A percentile compares a stretch with the other conserved stretches of the same genome.
Evolutionary conservation across 139 green algal species (phyloP).

Genomic region (Tetraselmis chui): DNA sequence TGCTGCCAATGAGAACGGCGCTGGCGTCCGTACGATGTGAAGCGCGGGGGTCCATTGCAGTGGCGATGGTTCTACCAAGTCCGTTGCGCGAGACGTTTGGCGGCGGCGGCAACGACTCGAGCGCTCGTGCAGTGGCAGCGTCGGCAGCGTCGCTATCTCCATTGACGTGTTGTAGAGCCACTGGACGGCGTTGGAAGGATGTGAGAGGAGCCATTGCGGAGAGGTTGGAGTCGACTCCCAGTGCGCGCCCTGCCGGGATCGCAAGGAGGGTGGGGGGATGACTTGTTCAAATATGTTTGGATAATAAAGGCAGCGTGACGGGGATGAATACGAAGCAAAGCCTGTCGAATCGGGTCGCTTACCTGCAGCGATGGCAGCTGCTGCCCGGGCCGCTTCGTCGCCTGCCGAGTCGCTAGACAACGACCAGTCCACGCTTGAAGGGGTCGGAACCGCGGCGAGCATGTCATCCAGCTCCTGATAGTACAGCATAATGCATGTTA

Average conservation of each 20-base stretch:
- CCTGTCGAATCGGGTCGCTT: too few relatives aligned
- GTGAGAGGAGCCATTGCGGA: background rate
- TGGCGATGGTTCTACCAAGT: too few relatives aligned
- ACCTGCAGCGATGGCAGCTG: too few relatives aligned
- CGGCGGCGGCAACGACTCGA: background rate
- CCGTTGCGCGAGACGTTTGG: too few relatives aligned
- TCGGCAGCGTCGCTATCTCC: background rate
- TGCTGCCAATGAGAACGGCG: background rate
- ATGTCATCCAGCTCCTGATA: background rate
- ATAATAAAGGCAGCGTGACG: too few relatives aligned
- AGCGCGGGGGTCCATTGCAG: background rate
- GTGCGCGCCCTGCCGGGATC: too few relatives aligned
- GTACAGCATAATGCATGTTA: too few relatives aligned
- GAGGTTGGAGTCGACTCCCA: background rate
- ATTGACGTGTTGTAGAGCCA: background rate
- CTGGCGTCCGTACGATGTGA: background rate
- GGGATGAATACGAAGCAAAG: too few relatives aligned
- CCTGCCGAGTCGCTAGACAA: background rate
- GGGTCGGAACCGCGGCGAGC: background rate
- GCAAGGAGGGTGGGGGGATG: too few relatives aligned
- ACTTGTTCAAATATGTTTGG: too few relatives aligned
- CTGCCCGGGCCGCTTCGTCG: background rate
- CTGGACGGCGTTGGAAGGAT: background rate
- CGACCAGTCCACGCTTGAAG: background rate
- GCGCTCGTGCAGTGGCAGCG: background rate